Conservation (phyloP, 805 yeast genomes). For the Candida orba region DNA sequence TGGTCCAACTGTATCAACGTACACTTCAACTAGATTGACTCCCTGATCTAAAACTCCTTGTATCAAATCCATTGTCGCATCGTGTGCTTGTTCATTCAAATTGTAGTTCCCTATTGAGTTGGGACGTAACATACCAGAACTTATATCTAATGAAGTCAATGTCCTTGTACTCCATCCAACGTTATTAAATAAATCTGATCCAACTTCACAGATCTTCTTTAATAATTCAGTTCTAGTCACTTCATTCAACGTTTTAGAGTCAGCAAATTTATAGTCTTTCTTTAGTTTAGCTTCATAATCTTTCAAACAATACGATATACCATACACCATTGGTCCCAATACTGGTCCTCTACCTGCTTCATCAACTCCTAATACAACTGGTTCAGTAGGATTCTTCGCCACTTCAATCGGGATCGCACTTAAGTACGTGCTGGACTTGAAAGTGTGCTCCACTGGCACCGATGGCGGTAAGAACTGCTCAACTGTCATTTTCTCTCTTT, state of each 20-base stretch:
- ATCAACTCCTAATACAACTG: conserved; percentile 76
- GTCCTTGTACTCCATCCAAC: conserved; percentile 87
- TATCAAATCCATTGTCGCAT: conserved; percentile 79
- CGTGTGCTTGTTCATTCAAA: conserved; percentile 94
- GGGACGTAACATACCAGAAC: conserved; percentile 78
- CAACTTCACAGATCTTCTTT: conserved; percentile 43
- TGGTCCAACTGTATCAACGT: conserved; percentile 96
- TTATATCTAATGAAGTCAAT: conserved; percentile 81
- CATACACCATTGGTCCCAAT: conserved; percentile 96
- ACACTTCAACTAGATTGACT: conserved; percentile 62
- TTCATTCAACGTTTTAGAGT: conserved; percentile 82
- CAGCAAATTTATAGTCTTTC: conserved; percentile 76
- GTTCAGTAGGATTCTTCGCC: conserved; percentile 25
- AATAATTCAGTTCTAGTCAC: conserved; percentile 58
- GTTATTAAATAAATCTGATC: conserved; percentile 39
- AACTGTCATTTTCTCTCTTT: neutral
- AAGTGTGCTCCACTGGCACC: conserved; percentile 24
- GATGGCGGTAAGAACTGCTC: conserved; percentile 29
- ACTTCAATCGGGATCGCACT: conserved; percentile 42
- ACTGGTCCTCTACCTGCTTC: conserved; percentile 99
- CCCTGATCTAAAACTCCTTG: conserved; percentile 54
- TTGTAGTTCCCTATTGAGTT: conserved; percentile 45
- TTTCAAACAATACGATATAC: conserved; percentile 68
- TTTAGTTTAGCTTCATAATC: conserved; percentile 40
- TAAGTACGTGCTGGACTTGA: conserved; percentile 40